phyloP scores from a whole-genome alignment of 1,284 basidiomycete species.

The Ganoderma leucocontextum region DNA sequence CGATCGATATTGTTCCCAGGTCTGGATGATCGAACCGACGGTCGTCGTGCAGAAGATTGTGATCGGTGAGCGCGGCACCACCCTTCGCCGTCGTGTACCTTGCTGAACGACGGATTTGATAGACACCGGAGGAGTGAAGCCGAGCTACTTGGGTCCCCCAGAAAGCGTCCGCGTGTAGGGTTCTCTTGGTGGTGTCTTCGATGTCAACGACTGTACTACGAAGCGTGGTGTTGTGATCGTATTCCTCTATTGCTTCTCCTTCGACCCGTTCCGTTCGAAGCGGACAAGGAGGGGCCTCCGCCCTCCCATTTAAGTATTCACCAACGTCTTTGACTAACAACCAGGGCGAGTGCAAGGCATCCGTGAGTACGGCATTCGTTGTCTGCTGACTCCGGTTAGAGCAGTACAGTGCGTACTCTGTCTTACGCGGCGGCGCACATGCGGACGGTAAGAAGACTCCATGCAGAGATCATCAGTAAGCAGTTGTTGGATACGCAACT shows the following conservation, averaged over 20 bases:
- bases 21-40: conserved; percentile 67
- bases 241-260: neutral
- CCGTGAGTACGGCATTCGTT: too few species aligned
- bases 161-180: conserved; percentile 54
- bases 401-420: too few species aligned
- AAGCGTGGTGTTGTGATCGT: neutral
- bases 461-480: neutral
- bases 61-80: conserved; percentile 51
- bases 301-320: conserved; percentile 21
- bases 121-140: conserved; percentile 63
- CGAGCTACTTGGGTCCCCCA: conserved; percentile 69
- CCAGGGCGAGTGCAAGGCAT: conserved; percentile 9
- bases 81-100: neutral
- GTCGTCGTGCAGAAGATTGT: conserved; percentile 71
- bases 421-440: neutral
- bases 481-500: too few species aligned
- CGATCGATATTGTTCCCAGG: conserved; percentile 39
- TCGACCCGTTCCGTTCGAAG: conserved; percentile 17
- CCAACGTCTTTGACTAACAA: neutral
- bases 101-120: neutral
- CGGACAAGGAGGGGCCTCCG: conserved; percentile 21
- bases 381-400: conserved; percentile 23
- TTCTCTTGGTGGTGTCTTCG: neutral
- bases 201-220: neutral
- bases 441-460: neutral